phyloP scores from a whole-genome alignment of 2,329 filamentous ascomycete genomes.

The Sporothrix pallida region DNA sequence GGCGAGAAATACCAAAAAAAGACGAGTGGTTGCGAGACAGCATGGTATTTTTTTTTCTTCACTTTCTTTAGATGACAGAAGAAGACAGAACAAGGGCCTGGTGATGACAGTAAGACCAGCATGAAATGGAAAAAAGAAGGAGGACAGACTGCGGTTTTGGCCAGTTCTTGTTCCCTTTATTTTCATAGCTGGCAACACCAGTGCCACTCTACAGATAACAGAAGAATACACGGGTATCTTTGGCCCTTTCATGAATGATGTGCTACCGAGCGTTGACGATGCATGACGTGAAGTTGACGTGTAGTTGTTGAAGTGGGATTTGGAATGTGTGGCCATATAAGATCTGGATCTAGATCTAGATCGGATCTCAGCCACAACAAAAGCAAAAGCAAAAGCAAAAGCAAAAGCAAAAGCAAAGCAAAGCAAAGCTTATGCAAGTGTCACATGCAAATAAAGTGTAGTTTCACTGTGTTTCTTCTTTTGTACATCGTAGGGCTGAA shows the following conservation, averaged over 20 bases:
- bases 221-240: constrained; percentile 14
- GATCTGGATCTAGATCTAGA: background rate
- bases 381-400: background rate
- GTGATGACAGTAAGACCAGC: background rate
- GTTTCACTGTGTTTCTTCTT: no score
- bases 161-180: background rate
- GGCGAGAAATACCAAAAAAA: constrained; percentile 17
- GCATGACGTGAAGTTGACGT: no score
- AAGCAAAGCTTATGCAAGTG: constrained; percentile 14
- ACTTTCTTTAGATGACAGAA: background rate
- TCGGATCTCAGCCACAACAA: background rate
- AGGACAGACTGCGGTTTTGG: background rate
- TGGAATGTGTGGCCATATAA: no score
- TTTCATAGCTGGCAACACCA: background rate
- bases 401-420: background rate
- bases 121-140: background rate
- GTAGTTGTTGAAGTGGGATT: no score
- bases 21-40: background rate
- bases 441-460: constrained; percentile 14
- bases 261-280: no score
- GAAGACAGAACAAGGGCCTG: background rate
- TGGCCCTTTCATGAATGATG: background rate
- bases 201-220: background rate
- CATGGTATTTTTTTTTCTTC: background rate
- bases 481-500: constrained; percentile 16